Evolutionary conservation across 177 flowering plant species (phyloP).

Genomic region (Viscum album): DNA sequence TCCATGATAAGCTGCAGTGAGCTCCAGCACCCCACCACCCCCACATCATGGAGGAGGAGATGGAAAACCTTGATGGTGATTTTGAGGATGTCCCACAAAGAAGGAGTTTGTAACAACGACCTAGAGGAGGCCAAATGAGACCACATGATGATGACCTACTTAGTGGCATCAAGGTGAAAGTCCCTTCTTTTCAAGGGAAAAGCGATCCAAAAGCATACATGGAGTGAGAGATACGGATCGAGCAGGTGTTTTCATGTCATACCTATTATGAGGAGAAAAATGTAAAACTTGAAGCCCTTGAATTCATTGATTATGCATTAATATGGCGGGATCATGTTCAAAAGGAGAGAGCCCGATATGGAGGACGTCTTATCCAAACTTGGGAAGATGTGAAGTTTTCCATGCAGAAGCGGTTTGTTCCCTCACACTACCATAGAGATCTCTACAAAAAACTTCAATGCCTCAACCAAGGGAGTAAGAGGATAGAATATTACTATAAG

Average conservation of each 20-base stretch:
- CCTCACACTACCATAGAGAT: background rate
- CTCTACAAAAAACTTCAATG: background rate
- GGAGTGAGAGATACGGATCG: background rate
- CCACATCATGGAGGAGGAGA: too few species aligned
- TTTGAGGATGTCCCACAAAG: too few species aligned
- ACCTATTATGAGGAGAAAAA: background rate
- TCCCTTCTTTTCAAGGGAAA: background rate
- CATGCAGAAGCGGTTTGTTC: too few species aligned
- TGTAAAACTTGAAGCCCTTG: background rate
- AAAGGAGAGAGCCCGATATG: background rate
- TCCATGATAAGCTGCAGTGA: too few species aligned
- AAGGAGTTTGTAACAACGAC: too few species aligned
- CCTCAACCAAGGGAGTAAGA: background rate
- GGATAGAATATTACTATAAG: background rate
- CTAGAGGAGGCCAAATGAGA: background rate
- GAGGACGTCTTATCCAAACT: background rate
- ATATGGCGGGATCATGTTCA: background rate
- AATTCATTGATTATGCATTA: background rate
- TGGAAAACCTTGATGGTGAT: too few species aligned
- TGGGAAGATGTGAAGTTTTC: background rate
- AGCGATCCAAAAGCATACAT: background rate
- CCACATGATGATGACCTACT: background rate
- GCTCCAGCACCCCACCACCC: too few species aligned
- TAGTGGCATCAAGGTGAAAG: background rate
- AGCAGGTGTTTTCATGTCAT: background rate